These are phyloP conservation scores for Sphaerobolus stellatus DNA, from an alignment of 1,284 basidiomycete species.

Conservation along the genomic window DNA sequence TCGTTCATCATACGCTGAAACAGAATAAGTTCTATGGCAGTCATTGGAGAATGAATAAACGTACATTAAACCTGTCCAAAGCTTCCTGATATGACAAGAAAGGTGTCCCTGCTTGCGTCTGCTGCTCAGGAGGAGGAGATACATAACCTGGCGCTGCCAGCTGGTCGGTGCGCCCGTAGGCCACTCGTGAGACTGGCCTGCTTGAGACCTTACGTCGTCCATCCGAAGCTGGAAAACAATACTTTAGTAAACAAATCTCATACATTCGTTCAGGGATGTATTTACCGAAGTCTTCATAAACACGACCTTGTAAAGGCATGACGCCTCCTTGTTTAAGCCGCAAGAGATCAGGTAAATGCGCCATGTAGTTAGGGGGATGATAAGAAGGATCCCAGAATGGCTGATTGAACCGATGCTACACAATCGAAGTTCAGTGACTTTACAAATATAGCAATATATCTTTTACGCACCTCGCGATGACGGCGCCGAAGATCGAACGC, in stretches of 20 bases:
- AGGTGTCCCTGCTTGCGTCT: slow-evolving; percentile 30
- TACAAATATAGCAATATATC: slow-evolving; percentile 17
- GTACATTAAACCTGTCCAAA: slow-evolving; percentile 74
- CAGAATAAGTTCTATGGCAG: slow-evolving; percentile 4
- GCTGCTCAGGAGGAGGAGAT: slow-evolving; percentile 39
- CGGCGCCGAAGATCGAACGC: slow-evolving; percentile 86
- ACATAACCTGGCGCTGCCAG: slow-evolving; percentile 46
- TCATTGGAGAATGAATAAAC: slow-evolving; percentile 21
- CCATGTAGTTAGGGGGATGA: slow-evolving; percentile 72
- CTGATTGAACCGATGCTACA: slow-evolving; percentile 63
- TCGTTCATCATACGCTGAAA: slow-evolving; percentile 67
- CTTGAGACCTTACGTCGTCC: slow-evolving; percentile 44
- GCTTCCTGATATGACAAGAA: slow-evolving; percentile 63
- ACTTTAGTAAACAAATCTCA: slow-evolving; percentile 37
- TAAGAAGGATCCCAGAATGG: slow-evolving; percentile 86
- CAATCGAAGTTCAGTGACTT: slow-evolving; percentile 13
- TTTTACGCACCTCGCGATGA: slow-evolving; percentile 81
- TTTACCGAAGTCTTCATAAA: slow-evolving; percentile 94
- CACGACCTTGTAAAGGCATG: slow-evolving; percentile 77
- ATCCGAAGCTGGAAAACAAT: slow-evolving; percentile 48
- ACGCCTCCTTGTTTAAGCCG: slow-evolving; percentile 85
- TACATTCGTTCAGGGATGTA: slow-evolving; percentile 20
- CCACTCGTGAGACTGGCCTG: slow-evolving; percentile 63
- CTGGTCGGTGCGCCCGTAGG: slow-evolving; percentile 49
- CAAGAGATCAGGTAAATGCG: slow-evolving; percentile 85